Base-by-base conservation (phyloP, 1,284 basidiomycete species). In the Trichosporon sp. region DNA sequence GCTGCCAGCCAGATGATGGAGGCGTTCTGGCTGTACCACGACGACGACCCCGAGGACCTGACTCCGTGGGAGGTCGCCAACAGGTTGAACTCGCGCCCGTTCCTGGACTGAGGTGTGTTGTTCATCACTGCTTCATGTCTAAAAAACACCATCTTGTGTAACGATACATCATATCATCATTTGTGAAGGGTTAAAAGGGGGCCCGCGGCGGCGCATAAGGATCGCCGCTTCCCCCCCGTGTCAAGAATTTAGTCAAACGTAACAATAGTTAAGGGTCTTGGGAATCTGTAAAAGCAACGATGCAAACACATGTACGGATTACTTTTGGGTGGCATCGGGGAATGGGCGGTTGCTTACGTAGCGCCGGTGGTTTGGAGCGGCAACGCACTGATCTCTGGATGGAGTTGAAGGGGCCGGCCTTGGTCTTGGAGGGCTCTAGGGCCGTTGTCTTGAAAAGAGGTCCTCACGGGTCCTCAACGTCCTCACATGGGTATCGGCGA, bases 1-100 rank as follows among this genome's bases (percentile, higher is more conserved):
- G 70, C 70, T 2, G 73, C 73, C 4, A 65, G 68, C 46, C 65
- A 69, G 14, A 66, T 73, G 58, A 65, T 76, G 64, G 60, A 64
- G 27, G 69, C 72, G 57, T 74, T 72, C 58, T 76, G 73, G 72
- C 66, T 62, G 37, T 69, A 66, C 59, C 65, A 70, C 49, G 66
- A 72, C 21, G 63, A 65, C 13, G 63, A 63, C 52, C 62, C 65
- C 11, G 63, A 67, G 46, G 68, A 66, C 54, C 59, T 70, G 14
- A 66, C 67, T 2, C 69, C 70, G 2, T 68, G 69, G 65, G 64
- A 70, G 54, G 66, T 70, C 10, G 66, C 69, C 3, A 62, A 66
- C 40, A 57, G 68, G 31, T 61, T 72, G 57, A 66, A 67, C 52
- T 69, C 68, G 33, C 60, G 60, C 10, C 69, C 66, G 8, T 69